These are phyloP conservation scores for Leccinum subtestaceum DNA, from an alignment of 768 basidiomycete genomes.

Conservation along the genomic window DNA sequence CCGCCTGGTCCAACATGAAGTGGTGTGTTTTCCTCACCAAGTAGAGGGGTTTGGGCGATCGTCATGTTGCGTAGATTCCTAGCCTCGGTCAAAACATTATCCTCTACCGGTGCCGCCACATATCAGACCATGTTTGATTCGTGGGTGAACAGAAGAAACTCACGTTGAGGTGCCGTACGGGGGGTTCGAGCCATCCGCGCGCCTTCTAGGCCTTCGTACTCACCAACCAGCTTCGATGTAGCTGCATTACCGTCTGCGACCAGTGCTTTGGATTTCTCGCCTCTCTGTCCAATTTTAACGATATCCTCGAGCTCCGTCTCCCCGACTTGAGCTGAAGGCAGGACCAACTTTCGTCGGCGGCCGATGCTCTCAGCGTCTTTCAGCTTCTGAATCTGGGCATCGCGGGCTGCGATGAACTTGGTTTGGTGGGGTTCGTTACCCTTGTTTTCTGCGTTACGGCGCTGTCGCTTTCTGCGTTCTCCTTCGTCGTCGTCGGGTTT, in stretches of 20 bases:
- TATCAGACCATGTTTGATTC: slow-evolving; percentile 9
- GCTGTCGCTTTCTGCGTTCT: slow-evolving; percentile 86
- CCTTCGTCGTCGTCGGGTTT: slow-evolving; percentile 93
- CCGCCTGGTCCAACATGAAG: slow-evolving; percentile 69
- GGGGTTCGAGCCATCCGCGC: slow-evolving; percentile 94
- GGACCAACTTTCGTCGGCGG: slow-evolving; percentile 74
- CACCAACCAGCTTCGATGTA: slow-evolving; percentile 81
- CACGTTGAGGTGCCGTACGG: slow-evolving; percentile 89
- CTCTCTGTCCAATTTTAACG: slow-evolving; percentile 94
- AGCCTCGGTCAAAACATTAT: slow-evolving; percentile 92
- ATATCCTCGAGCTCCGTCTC: slow-evolving; percentile 96
- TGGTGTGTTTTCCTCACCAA: slow-evolving; percentile 98
- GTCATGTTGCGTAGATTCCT: slow-evolving; percentile 94
- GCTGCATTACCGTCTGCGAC: slow-evolving; percentile 82
- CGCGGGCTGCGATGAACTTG: slow-evolving; percentile 94
- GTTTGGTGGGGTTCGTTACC: slow-evolving; percentile 76
- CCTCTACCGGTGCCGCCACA: slow-evolving; percentile 53
- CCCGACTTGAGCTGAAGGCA: slow-evolving; percentile 90
- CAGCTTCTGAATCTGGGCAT: slow-evolving; percentile 95
- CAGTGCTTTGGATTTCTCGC: slow-evolving; percentile 83
- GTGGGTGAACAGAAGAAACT: slow-evolving; percentile 33
- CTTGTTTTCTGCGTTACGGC: slow-evolving; percentile 59
- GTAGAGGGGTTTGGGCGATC: slow-evolving; percentile 85
- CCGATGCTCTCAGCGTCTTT: slow-evolving; percentile 97
- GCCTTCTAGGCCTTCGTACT: slow-evolving; percentile 86